Evolutionary conservation across 192 early-diverging fungal species (phyloP), one percentile per base, ranked within the genome.

Genomic region (Coemansia guatemalensis): DNA sequence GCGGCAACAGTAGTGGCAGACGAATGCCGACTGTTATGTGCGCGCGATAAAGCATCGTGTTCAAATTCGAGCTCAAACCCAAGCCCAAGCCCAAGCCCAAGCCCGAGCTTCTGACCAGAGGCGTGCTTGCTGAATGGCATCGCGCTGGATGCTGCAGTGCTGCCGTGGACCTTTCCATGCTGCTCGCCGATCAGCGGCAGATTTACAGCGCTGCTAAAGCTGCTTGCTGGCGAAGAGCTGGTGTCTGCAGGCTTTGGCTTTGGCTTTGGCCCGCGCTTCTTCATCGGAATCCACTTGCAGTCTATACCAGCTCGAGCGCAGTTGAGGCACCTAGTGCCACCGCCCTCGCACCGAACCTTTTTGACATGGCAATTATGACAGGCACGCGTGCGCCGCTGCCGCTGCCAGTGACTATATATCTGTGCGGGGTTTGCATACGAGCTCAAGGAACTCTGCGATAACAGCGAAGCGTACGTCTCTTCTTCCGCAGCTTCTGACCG

Each of bases 191-290:
- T 33, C 23, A 33, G 22, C 23, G 61, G 61, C 33, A 53, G 22
- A 21, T 53, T 32, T 7, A 53, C 52, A 8, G 61, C 44, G 39
- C 33, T 59, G 51, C 25, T 41, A 11, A 20, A 22, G 17, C 56
- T 66, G 50, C 41, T 55, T 41, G 44, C 29, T 1, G 66, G 27
- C 25, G 32, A 53, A 22, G 57, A 33, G 5, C 22, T 23, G 11
- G 56, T n/a, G 4, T 33, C 39, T 4, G 24, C 12, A 5, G 26
- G 58, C 44, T 56, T 62, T 44, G 65, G 12, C 29, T 60, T 78
- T 20, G 75, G 74, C 51, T 78, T 78, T 22, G 75, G 75, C 18
- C 75, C 75, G 14, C 75, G 75, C 63, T 78, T 78, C 35, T 69
- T 78, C 69, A 60, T 78, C 7, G 69, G 75, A 39, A 68, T 55